Evolutionary conservation across 2,329 filamentous ascomycete species (phyloP).

Genomic region (Colletotrichum costaricense): DNA sequence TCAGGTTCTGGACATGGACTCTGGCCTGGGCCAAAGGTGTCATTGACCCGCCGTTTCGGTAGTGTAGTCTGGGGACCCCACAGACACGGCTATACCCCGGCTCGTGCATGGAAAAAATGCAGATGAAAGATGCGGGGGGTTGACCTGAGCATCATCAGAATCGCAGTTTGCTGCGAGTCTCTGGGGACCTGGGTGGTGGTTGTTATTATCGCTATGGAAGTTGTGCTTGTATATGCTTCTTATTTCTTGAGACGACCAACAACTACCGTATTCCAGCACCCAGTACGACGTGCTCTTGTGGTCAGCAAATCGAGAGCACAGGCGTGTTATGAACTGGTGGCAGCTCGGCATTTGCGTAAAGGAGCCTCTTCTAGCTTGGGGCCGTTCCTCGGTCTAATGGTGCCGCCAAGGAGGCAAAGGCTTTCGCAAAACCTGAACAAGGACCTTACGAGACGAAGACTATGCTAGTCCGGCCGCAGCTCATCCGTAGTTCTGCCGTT

Average conservation of each 20-base stretch:
- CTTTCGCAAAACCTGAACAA: not conserved
- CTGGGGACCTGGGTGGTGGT: not conserved
- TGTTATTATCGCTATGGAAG: not conserved
- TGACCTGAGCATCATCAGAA: not conserved
- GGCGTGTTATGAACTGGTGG: not conserved
- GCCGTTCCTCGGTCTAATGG: not conserved
- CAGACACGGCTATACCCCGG: not conserved
- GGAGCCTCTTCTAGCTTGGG: not conserved
- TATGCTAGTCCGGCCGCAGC: not conserved
- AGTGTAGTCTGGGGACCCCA: slow-evolving; percentile 6
- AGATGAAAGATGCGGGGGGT: slow-evolving; percentile 10
- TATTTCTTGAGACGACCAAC: not conserved
- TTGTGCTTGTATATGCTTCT: not conserved
- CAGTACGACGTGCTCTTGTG: not conserved
- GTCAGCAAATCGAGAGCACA: too few species aligned
- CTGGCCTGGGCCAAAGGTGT: not conserved
- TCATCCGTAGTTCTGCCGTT: not conserved
- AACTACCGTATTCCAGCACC: not conserved
- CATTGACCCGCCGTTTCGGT: slow-evolving; percentile 14
- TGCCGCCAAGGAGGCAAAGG: not conserved
- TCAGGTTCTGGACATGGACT: not conserved
- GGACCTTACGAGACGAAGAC: not conserved
- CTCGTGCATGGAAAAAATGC: not conserved
- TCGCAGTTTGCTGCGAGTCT: not conserved
- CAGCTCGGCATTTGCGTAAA: not conserved